Percentiles rank a stretch among this genome's conserved stretches.
These are phyloP conservation scores for Trapa incisa DNA, from an alignment of 345 rosid genomes.

Conservation along the genomic window DNA sequence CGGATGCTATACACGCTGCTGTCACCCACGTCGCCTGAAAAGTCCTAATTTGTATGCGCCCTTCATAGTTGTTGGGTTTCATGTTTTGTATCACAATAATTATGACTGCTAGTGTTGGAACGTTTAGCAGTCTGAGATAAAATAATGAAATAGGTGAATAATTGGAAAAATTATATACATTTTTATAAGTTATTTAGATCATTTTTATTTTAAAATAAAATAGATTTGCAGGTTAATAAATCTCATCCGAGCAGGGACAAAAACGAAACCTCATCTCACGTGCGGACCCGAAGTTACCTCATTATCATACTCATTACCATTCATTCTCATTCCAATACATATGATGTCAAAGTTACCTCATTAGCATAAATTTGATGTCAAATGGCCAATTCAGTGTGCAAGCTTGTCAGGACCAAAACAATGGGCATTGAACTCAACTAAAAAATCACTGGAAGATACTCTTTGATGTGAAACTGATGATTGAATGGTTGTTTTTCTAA, in stretches of 20 bases:
- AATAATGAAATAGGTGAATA: no score
- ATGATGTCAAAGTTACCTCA: neutral
- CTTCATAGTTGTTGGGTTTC: neutral
- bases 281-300: no score
- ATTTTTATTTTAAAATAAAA: no score
- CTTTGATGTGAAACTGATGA: constrained; percentile 53
- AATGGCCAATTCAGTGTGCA: neutral
- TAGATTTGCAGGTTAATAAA: no score
- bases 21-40: constrained; percentile 12
- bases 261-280: no score
- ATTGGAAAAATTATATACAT: no score
- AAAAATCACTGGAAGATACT: constrained; percentile 72
- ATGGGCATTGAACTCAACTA: constrained; percentile 75
- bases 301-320: no score
- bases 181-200: no score
- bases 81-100: neutral
- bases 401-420: constrained; percentile 57
- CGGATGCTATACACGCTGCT: constrained; percentile 28
- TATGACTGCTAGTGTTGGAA: neutral
- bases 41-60: neutral
- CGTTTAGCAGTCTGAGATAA: neutral
- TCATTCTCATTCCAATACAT: no score
- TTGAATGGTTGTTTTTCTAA: neutral
- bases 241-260: no score
- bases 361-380: neutral